Conservation (phyloP, 2,329 filamentous ascomycete species). For the Hypoxylon sp. region DNA sequence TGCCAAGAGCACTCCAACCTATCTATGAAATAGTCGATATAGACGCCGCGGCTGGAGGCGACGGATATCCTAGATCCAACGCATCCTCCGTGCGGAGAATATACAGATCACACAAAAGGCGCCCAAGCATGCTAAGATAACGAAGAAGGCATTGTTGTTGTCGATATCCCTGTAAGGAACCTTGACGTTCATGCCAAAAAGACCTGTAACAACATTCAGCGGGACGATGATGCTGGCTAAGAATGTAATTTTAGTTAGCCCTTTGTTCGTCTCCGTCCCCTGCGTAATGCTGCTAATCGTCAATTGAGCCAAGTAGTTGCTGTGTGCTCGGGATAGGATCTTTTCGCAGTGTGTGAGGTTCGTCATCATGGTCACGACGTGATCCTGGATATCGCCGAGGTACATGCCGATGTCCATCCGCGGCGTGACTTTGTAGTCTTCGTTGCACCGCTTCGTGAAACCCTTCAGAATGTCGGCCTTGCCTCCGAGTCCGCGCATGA, state of each 20-base stretch:
- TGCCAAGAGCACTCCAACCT: background rate
- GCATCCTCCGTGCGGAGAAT: constrained; percentile 61
- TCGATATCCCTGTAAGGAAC: constrained; percentile 73
- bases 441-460: constrained; percentile 98
- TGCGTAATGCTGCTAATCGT: constrained; percentile 92
- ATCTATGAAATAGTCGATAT: background rate
- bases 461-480: constrained; percentile 99
- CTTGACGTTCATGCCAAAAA: constrained; percentile 89
- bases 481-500: constrained; percentile 92
- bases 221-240: constrained; percentile 96
- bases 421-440: constrained; percentile 94
- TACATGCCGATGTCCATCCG: constrained; percentile 98
- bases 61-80: constrained; percentile 60
- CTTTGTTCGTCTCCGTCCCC: constrained; percentile 88
- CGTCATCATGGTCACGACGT: constrained; percentile 99
- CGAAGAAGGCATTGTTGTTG: constrained; percentile 71
- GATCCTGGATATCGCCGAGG: constrained; percentile 97
- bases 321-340: constrained; percentile 93
- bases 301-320: constrained; percentile 95
- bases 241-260: constrained; percentile 94
- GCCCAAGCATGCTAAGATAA: constrained; percentile 71
- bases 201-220: constrained; percentile 89
- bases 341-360: constrained; percentile 97
- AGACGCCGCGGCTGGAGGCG: background rate
- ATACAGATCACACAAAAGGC: constrained; percentile 67